Conservation (phyloP, 805 yeast species). For the Torulaspora microellipsoides region DNA sequence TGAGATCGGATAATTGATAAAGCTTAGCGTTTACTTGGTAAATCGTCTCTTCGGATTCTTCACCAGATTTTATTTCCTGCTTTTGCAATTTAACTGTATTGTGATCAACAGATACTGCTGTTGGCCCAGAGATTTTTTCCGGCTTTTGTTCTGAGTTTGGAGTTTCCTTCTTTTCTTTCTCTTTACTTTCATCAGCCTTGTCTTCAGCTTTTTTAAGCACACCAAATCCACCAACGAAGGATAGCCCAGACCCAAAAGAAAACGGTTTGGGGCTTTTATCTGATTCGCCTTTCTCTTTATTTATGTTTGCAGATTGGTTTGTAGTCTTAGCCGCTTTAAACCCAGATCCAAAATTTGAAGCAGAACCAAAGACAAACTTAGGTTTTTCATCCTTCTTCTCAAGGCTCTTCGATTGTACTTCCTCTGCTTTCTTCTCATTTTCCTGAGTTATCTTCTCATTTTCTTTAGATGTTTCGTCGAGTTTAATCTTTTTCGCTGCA, state of each 20-base stretch:
- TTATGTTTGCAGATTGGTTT: slow-evolving; percentile 38
- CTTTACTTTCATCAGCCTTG: slow-evolving; percentile 2
- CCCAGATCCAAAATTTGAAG: slow-evolving; percentile 45
- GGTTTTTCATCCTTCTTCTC: slow-evolving; percentile 28
- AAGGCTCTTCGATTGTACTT: too few relatives aligned
- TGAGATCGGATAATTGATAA: slow-evolving; percentile 62
- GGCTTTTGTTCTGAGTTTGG: slow-evolving; percentile 10
- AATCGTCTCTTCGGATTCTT: slow-evolving; percentile 72
- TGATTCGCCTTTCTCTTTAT: slow-evolving; percentile 2
- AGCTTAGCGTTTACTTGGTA: slow-evolving; percentile 73
- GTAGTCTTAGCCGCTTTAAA: slow-evolving; percentile 32
- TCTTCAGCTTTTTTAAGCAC: slow-evolving; percentile 21
- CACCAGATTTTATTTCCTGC: slow-evolving; percentile 74
- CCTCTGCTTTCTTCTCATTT: slow-evolving; percentile 1
- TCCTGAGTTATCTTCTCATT: slow-evolving; percentile 3
- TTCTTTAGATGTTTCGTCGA: background rate
- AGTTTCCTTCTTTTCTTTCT: slow-evolving; percentile 10
- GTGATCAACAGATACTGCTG: slow-evolving; percentile 37
- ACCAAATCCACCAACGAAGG: slow-evolving; percentile 38
- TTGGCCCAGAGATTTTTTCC: slow-evolving; percentile 15
- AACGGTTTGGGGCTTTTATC: slow-evolving; percentile 18
- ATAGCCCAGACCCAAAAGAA: slow-evolving; percentile 44
- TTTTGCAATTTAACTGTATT: slow-evolving; percentile 58
- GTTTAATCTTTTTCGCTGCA: slow-evolving; percentile 2
- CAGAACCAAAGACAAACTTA: slow-evolving; percentile 53